Base-by-base conservation (phyloP, 148 eudicot species). In the Camellia sinensis region DNA sequence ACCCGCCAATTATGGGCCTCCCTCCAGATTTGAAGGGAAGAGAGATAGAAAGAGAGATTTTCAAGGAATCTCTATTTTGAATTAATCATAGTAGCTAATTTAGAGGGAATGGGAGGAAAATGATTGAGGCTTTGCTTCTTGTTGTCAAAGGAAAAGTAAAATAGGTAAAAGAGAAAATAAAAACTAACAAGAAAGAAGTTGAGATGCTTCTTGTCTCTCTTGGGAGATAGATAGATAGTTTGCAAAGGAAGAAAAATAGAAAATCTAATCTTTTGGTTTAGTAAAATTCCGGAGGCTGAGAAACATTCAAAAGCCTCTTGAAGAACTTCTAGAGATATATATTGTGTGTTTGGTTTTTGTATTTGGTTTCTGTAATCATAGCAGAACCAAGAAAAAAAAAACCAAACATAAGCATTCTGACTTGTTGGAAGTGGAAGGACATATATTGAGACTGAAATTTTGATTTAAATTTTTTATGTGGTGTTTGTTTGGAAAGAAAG, bases 1-100 rank as follows among this genome's bases (percentile, higher is more conserved):
- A 12, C 53, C 80, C 80, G 65, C 48, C 10, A 78, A 54, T 37
- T 2, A 2, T 67, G 80, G 73, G 10, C 5, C 50, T 67, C 73
- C 73, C 41, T 11, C 19, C 37, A 68, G 15, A 65, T 37, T 66
- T 64, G 60, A 14, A 14, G 17, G 67, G 78, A 19, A 46, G 69
- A 45, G 48, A 21, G 67, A 40, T 66, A 73, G 78, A 76, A 59
- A 63, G 44, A 48, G 43, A 52, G 57, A 61, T 52, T 59, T 7
- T 4, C 29, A 75, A 0, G 80, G 79, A 2, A 12, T 63, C 70
- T 46, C 56, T 53, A 76, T 45, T 19, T 76, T 76, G 19, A 5
- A 70, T 70, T 54, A 18, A 70, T 18, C 54, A 45, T 18, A 44
- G 73, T 18, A 17, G 73, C 73, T 44, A 44, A 70, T 46, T 69